Evolutionary conservation across 345 rosid species (phyloP), one percentile per base, ranked within the genome.

Genomic region (Adansonia digitata): DNA sequence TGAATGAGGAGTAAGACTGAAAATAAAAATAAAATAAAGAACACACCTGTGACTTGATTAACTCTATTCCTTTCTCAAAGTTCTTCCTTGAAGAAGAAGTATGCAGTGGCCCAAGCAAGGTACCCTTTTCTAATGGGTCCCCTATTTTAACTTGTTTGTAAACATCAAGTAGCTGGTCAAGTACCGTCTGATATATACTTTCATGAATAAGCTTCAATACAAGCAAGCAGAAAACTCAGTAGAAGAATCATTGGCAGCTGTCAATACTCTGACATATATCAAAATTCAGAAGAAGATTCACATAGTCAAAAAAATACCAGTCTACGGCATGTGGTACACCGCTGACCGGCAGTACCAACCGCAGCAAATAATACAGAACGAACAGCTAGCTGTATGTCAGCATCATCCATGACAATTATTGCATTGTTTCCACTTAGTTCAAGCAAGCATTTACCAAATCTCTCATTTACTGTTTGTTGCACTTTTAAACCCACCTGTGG

Each of bases 311-410:
- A n/a, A 34, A 20, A 24, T 91, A 95, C 98, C 98, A 95, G 99
- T 78, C 99, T 86, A 81, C 98, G 99, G 79, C 97, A 93, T 69
- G 99, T 91, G 75, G 99, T 93, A 89, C 98, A 93, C 74, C 99
- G 93, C 72, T 93, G 99, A 53, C 98, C 98, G 84, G 98, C 98
- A 12, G 98, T 96, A 75, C 99, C 99, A 65, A 93, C 99, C 48
- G 99, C 94, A 65, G 98, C 99, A 81, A 93, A 93, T 55, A 93
- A 79, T 77, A 93, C 88, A 46, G 99, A 90, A 26, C 97, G 92
- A 69, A 85, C 91, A 65, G 99, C 99, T 79, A 95, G 82, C 79
- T 82, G 86, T 69, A 90, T 74, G 80, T 93, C 94, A 7, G 99
- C 97, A 72, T 93, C 98, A 78, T 89, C 97, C 99, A 95, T 91